Percentiles rank a stretch among this genome's conserved stretches.
These are phyloP conservation scores for Silene uniflora DNA, from an alignment of 148 eudicot species.

Conservation along the genomic window DNA sequence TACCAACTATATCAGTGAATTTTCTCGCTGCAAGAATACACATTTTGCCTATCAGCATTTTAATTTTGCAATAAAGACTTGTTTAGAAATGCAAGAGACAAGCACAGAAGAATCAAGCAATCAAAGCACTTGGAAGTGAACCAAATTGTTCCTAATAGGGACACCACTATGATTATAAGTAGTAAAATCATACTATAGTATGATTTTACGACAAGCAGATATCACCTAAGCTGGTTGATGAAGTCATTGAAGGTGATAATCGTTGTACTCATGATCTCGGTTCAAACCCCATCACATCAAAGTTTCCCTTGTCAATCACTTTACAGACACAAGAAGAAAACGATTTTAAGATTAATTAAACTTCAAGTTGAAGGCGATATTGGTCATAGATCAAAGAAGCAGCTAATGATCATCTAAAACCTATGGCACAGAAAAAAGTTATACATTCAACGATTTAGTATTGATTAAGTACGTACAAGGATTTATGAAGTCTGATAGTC, in stretches of 20 bases:
- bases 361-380: background rate
- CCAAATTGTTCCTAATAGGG: too few species aligned
- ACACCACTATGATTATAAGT: too few species aligned
- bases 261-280: background rate
- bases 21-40: conserved; percentile 56
- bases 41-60: conserved; percentile 5
- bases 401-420: background rate
- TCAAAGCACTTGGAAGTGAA: background rate
- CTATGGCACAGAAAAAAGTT: background rate
- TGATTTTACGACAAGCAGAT: background rate
- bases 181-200: too few species aligned
- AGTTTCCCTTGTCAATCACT: background rate
- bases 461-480: conserved; percentile 54
- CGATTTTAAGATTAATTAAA: too few species aligned
- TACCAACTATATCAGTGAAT: conserved; percentile 89
- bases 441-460: background rate
- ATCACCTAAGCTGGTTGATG: background rate
- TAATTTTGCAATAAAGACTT: background rate
- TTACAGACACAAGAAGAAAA: too few species aligned
- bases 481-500: conserved; percentile 86
- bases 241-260: background rate
- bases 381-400: background rate
- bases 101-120: background rate
- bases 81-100: background rate
- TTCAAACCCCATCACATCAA: background rate